Percentiles rank a stretch among this genome's conserved stretches.
phyloP scores from a whole-genome alignment of 139 green algal genomes.

The Chlamydomonas incerta region DNA sequence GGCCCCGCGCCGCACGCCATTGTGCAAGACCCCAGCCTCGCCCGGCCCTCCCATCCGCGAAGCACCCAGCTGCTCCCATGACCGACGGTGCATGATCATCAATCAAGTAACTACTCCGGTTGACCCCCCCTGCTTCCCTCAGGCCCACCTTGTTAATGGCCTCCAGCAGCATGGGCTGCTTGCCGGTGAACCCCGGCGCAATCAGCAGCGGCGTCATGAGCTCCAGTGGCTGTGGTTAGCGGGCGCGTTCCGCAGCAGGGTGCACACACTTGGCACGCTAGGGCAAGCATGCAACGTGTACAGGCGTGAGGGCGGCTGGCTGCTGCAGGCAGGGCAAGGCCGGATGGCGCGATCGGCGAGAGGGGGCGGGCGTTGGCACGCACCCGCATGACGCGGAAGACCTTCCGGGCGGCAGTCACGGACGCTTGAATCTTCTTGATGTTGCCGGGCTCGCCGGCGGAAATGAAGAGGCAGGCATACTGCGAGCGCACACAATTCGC shows the following conservation, averaged over 20 bases:
- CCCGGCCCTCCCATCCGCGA: too few relatives aligned
- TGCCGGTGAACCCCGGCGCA: conserved; percentile 72
- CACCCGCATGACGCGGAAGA: conserved; percentile 89
- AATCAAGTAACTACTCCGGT: background rate
- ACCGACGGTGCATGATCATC: too few relatives aligned
- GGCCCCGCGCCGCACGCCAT: too few relatives aligned
- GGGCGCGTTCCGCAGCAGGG: too few relatives aligned
- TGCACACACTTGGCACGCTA: conserved; percentile 1
- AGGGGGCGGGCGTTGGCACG: conserved; percentile 36
- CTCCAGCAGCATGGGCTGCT: conserved; percentile 76
- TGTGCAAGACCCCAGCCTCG: too few relatives aligned
- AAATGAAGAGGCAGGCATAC: conserved; percentile 93
- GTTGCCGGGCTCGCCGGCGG: conserved; percentile 85
- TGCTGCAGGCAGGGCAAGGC: too few relatives aligned
- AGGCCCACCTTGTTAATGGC: conserved; percentile 79
- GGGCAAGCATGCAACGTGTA: too few relatives aligned
- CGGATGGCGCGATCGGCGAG: background rate
- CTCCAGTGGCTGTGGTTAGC: conserved; percentile 89
- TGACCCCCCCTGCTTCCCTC: too few relatives aligned
- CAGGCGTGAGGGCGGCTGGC: too few relatives aligned
- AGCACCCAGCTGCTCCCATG: too few relatives aligned
- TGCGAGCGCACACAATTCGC: conserved; percentile 48
- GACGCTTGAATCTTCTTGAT: conserved; percentile 90
- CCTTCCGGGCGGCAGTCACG: conserved; percentile 90
- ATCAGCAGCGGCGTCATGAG: conserved; percentile 78